Conservation (phyloP, 768 basidiomycete species). For the Ramaria sp. region DNA sequence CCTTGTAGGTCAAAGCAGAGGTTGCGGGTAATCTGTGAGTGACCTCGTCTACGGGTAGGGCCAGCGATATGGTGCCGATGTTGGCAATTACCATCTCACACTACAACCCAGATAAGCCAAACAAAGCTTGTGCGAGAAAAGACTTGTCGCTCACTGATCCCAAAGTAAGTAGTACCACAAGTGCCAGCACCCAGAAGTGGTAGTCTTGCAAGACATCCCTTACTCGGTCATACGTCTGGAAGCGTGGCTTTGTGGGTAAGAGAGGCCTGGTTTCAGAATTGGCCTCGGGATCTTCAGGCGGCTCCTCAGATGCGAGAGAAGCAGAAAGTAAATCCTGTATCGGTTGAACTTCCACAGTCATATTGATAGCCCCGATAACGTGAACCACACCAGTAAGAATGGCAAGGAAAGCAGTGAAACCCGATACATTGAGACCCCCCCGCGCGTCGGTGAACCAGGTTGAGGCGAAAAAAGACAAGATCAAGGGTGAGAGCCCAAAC, state of each 20-base stretch:
- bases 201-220: constrained; percentile 40
- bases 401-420: constrained; percentile 49
- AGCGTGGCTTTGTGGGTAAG: constrained; percentile 7
- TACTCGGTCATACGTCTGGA: constrained; percentile 21
- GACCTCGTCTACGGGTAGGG: constrained; percentile 33
- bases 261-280: constrained; percentile 20
- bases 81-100: constrained; percentile 79
- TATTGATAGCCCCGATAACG: constrained; percentile 33
- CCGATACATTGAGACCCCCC: constrained; percentile 32
- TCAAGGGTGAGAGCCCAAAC: constrained; percentile 74
- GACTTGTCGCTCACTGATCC: constrained; percentile 46
- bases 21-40: constrained; percentile 9
- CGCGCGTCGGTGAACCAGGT: constrained; percentile 41
- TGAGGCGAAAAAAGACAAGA: constrained; percentile 57
- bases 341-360: constrained; percentile 27
- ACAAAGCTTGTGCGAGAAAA: background rate
- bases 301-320: constrained; percentile 10
- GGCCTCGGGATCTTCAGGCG: constrained; percentile 13
- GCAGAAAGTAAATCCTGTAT: constrained; percentile 7
- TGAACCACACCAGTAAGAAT: constrained; percentile 42
- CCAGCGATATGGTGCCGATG: constrained; percentile 64
- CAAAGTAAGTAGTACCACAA: constrained; percentile 42
- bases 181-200: constrained; percentile 54
- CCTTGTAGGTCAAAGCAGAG: constrained; percentile 9
- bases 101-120: constrained; percentile 22